Conservation (phyloP, 139 green algal genomes). For the Chlamydomonas sp. region DNA sequence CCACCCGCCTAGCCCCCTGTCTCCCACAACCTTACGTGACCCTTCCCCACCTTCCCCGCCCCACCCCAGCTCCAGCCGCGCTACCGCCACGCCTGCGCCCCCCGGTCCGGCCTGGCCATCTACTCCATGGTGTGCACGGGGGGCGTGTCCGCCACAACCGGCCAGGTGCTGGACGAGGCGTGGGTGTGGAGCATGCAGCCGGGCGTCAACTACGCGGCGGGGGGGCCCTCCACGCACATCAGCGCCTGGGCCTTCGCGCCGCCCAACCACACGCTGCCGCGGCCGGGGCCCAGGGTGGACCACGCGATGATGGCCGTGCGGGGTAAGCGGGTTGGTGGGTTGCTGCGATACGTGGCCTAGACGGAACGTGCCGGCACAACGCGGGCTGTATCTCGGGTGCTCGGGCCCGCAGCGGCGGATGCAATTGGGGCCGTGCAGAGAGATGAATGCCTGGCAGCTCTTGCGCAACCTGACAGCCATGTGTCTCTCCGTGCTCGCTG, state of each 20-base stretch:
- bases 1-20: too few species aligned
- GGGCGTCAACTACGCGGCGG: neutral
- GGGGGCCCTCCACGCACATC: neutral
- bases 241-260: neutral
- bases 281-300: neutral
- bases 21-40: too few species aligned
- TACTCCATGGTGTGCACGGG: slow-evolving; percentile 30
- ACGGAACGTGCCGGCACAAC: too few species aligned
- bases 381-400: too few species aligned
- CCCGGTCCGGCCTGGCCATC: neutral
- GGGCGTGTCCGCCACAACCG: neutral
- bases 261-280: neutral
- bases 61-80: neutral
- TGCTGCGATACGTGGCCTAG: neutral
- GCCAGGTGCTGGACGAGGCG: neutral
- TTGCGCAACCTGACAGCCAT: too few species aligned
- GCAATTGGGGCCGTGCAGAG: too few species aligned
- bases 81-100: slow-evolving; percentile 30
- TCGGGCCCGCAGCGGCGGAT: too few species aligned
- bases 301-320: slow-evolving; percentile 4
- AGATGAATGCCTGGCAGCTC: too few species aligned
- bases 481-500: too few species aligned
- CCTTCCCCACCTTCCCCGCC: neutral
- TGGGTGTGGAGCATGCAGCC: slow-evolving; percentile 1
- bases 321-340: neutral